Base-by-base conservation (phyloP, 169 alveolate species). In the Sarcocystis neurona region DNA sequence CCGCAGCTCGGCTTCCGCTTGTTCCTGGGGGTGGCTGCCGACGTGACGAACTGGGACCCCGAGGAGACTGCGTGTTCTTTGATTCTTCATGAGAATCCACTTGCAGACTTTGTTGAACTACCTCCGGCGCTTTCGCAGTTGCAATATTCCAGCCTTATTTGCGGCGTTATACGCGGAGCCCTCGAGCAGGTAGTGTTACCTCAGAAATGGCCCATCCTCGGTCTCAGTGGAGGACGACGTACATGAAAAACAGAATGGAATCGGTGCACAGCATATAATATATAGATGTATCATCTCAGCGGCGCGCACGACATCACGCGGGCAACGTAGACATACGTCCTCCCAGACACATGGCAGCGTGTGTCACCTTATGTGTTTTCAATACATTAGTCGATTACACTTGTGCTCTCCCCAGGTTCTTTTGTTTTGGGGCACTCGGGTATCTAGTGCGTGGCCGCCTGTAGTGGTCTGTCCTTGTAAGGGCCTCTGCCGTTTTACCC, bases 141-240 rank as follows among this genome's bases (percentile, higher is more conserved):
- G n/a, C 85, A 92, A 93, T 97, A 95, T 88, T 92, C 96, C 41
- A 95, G 95, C 84, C 79, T 95, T 4, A 75, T 96, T 0, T 96
- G 97, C 88, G 98, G 98, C 32, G 97, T 94, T 39, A 96, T 96
- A 23, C 88, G 97, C 88, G 98, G 98, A 23, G 97, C 97, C n/a
- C 93, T 96, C 37, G 97, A 96, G 60, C 93, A 92, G 93, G 89
- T 84, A 79, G 50, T 50, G 46, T 50, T 75, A n/a, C 63, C 56
- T 58, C 30, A 75, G 37, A 27, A n/a, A n/a, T n/a, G n/a, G n/a
- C n/a, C n/a, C n/a, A n/a, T n/a, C n/a, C n/a, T n/a, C n/a, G n/a
- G n/a, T n/a, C n/a, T 23, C 66, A 53, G 66, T 15, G 30, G 23
- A 53, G 23, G 30, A 53, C 12, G 66, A 53, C 30, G 66, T 12